Base-by-base conservation (phyloP, 805 yeast species). In the Scheffersomyces ergatensis region DNA sequence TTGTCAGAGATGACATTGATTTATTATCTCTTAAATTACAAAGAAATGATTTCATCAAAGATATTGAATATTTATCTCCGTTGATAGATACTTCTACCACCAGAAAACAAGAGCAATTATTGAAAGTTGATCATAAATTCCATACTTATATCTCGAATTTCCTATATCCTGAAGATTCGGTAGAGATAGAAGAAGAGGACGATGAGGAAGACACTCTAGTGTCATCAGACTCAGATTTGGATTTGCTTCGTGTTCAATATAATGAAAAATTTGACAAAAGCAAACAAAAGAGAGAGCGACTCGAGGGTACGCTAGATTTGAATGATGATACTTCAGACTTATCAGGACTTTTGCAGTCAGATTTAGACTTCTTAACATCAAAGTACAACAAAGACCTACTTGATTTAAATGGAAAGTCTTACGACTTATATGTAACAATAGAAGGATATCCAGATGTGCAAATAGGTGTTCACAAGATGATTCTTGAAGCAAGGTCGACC, bases 1-100 rank as follows among this genome's bases (percentile, higher is more conserved):
- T 85, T 34, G 61, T 86, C 13, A 74, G 83, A 47, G 83, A 82
- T 47, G 89, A 85, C 37, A 59, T 74, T 9, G 82, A 77, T 46
- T 51, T 63, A n/a, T 56, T 85, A 1, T 86, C 87, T 0, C 65
- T 82, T n/a, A 58, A 73, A 29, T 57, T 83, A 13, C 63, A 64
- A 9, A 63, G 65, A 37, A 74, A 78, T 46, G 62, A 68, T 13
- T 65, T 84, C 29, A 49, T 68, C 11, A 58, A 61, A 25, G 89
- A 85, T 50, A 67, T 85, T 50, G 72, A 72, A 7, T 64, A 65
- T 32, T 62, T 83, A 31, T 80, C 87, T 5, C 80, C 82, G 0
- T 47, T 78, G 12, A 36, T 37, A 6, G 72, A 67, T 24, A 42
- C 51, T 1, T 56, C 64, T 34, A 31, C 43, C 5, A 60, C 52